Evolutionary conservation across 257 asterid genomes (phyloP).

Genomic region (Plectranthus barbatus): DNA sequence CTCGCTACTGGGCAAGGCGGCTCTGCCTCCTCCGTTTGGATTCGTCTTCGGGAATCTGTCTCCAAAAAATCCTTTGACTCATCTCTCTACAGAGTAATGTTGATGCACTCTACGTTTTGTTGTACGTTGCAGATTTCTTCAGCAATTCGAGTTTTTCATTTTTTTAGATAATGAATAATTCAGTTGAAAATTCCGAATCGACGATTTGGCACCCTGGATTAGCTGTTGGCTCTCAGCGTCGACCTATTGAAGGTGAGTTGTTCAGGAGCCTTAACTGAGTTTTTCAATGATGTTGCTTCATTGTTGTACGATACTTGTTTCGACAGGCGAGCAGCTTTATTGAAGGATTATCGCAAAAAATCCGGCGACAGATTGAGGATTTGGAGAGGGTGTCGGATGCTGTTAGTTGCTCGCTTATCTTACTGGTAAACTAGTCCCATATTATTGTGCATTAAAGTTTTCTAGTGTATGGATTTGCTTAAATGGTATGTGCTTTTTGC

Average conservation of each 20-base stretch:
- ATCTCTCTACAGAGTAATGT: conserved; percentile 63
- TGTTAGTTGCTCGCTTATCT: conserved; percentile 75
- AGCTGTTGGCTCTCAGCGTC: conserved; percentile 74
- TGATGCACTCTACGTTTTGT: background rate
- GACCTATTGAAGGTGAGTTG: conserved; percentile 65
- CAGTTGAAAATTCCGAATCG: conserved; percentile 94
- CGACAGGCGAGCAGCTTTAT: conserved; percentile 79
- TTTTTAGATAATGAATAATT: conserved; percentile 2
- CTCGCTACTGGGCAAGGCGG: conserved; percentile 58
- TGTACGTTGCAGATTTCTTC: conserved; percentile 10
- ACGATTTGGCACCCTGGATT: conserved; percentile 88
- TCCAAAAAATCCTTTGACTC: conserved; percentile 82
- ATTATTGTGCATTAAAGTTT: background rate
- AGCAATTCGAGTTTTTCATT: background rate
- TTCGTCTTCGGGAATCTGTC: conserved; percentile 78
- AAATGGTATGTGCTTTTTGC: background rate
- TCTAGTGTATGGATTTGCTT: background rate
- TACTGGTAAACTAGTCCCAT: conserved; percentile 39
- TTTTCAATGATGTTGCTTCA: background rate
- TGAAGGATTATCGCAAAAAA: conserved; percentile 86
- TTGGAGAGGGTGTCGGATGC: conserved; percentile 81
- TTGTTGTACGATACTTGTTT: background rate
- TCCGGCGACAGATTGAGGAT: conserved; percentile 87
- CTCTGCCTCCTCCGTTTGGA: conserved; percentile 56
- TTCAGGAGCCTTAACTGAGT: background rate